Percentiles rank a stretch among this genome's conserved stretches.
Evolutionary conservation across 768 basidiomycete genomes (phyloP).

Genomic region (Suillus weaverae): DNA sequence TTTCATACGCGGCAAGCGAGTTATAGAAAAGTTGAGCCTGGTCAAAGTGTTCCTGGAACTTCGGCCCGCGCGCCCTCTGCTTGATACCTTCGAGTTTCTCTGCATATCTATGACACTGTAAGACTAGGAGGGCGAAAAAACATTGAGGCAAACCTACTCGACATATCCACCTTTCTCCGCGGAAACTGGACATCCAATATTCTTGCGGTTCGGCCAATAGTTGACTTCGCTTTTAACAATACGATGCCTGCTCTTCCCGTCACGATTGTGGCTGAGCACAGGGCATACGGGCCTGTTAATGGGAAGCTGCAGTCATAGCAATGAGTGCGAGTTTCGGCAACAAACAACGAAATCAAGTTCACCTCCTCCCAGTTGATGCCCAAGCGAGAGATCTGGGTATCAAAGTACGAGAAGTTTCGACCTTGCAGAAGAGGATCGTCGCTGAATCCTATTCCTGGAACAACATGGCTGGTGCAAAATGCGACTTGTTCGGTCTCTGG

Average conservation of each 20-base stretch:
- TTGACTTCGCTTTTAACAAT: constrained; percentile 63
- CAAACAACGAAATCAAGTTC: constrained; percentile 8
- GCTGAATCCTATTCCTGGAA: constrained; percentile 69
- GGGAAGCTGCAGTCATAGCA: constrained; percentile 51
- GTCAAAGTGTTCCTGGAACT: constrained; percentile 74
- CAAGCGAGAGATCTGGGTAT: constrained; percentile 79
- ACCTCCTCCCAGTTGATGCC: constrained; percentile 80
- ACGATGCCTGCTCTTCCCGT: constrained; percentile 55
- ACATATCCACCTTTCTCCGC: constrained; percentile 54
- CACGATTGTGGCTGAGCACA: constrained; percentile 67
- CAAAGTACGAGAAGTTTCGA: constrained; percentile 84
- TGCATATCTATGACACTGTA: constrained; percentile 38
- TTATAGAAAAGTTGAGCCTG: constrained; percentile 86
- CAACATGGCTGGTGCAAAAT: constrained; percentile 68
- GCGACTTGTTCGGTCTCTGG: constrained; percentile 87
- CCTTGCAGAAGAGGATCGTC: constrained; percentile 83
- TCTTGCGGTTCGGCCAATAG: constrained; percentile 81
- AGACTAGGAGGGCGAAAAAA: constrained; percentile 13
- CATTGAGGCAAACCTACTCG: constrained; percentile 40
- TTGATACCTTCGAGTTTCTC: constrained; percentile 55
- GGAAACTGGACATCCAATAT: constrained; percentile 47
- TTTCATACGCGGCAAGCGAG: constrained; percentile 68
- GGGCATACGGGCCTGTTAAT: constrained; percentile 83
- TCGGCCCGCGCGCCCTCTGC: constrained; percentile 60
- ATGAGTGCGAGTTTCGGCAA: background rate